Evolutionary conservation across 306 rosid species (phyloP), one percentile per base, ranked within the genome.

Genomic region (Acacia crassicarpa): DNA sequence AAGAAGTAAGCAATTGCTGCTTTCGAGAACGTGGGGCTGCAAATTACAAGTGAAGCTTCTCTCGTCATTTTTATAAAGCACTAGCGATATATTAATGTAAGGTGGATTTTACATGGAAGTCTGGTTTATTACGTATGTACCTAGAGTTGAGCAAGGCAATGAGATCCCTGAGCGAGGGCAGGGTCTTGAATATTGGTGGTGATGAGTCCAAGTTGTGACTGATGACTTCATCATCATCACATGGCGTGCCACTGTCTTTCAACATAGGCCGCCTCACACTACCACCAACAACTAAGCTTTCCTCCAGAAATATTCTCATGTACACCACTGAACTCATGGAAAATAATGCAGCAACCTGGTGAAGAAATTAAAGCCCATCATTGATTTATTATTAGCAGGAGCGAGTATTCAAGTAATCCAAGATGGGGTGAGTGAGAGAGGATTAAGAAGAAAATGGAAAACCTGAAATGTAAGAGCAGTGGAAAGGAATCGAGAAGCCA

Each of bases 231-330:
- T 62, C 41, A 38, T 38, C 32, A 62, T 58, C 80, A 58, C 53
- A 62, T 35, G 74, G 20, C 41, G 51, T 79, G 45, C 46, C 75
- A 2, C 12, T 81, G 56, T 61, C 90, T 84, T 87, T 90, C 88
- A 93, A 80, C 63, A 93, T 78, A 25, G 98, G 95, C 83, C 87
- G 92, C 59, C 38, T 90, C 80, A 89, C 66, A 67, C 40, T 76
- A 45, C 48, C 69, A 49, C 38, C 67, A 71, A 89, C 85, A 32
- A 84, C 68, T 3, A 58, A 3, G 83, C 92, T 90, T 59, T 95
- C 98, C 84, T 89, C 41, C 10, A 95, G 94, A 83, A 93, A 95
- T 48, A 93, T 83, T 86, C 99, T 90, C 99, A 91, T 90, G 87
- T 95, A 95, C 45, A 89, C 81, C 11, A 80, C 72, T 56, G 90